phyloP scores from a whole-genome alignment of 2,329 filamentous ascomycete species.

The Aspergillus sojae region DNA sequence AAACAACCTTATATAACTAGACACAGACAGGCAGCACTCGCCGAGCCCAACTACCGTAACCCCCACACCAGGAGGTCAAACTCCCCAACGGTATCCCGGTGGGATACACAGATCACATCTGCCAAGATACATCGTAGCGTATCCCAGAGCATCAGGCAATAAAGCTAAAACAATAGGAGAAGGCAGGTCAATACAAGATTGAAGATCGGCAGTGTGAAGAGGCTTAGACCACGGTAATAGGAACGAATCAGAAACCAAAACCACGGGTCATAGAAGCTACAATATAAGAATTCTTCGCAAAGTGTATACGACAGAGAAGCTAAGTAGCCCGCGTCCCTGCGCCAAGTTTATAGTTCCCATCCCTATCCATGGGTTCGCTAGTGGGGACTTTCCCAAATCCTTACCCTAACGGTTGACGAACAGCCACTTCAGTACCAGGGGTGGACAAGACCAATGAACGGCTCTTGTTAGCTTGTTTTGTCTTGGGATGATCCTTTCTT shows the following conservation, averaged over 20 bases:
- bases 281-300: neutral
- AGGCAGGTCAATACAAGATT: neutral
- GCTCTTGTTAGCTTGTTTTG: neutral
- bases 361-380: neutral
- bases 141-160: neutral
- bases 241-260: neutral
- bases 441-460: neutral
- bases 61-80: neutral
- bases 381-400: neutral
- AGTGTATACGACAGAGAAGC: neutral
- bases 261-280: neutral
- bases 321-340: neutral
- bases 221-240: neutral
- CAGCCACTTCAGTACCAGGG: neutral
- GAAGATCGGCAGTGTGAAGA: neutral
- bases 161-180: neutral
- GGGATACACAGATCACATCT: neutral
- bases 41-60: neutral
- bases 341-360: neutral
- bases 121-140: neutral
- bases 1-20: neutral
- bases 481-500: neutral
- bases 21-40: neutral
- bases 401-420: neutral
- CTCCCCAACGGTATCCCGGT: neutral